phyloP scores from a whole-genome alignment of 371 early-diverging fungal genomes.

The Haplosporangium sp. region DNA sequence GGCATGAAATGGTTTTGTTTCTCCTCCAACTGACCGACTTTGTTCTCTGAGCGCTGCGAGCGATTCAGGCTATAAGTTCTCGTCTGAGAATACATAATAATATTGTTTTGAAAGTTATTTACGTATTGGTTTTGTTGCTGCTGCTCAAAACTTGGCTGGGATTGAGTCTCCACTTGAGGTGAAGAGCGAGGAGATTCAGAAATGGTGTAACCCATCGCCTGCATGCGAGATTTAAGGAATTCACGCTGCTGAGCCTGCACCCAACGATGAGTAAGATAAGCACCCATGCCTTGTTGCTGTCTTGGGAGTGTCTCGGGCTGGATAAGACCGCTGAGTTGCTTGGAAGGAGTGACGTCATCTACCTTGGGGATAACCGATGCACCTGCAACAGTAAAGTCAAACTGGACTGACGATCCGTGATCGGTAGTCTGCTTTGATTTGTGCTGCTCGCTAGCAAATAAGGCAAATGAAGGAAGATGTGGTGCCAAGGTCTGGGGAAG shows the following conservation, averaged over 20 bases:
- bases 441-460: constrained; percentile 38
- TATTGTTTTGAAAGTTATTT: constrained; percentile 41
- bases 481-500: constrained; percentile 15
- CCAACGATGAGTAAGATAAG: constrained; percentile 50
- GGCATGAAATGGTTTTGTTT: constrained; percentile 25
- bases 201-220: constrained; percentile 29
- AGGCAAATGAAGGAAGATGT: constrained; percentile 33
- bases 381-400: constrained; percentile 33
- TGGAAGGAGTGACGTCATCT: constrained; percentile 4
- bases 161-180: constrained; percentile 1
- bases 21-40: constrained; percentile 2
- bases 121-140: constrained; percentile 22
- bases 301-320: constrained; percentile 36
- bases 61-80: constrained; percentile 16
- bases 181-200: constrained; percentile 9
- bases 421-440: constrained; percentile 6
- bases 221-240: constrained; percentile 39
- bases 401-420: constrained; percentile 16
- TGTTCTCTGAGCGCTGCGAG: constrained; percentile 7
- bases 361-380: constrained; percentile 21
- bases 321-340: constrained; percentile 26
- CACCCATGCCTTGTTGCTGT: constrained; percentile 55
- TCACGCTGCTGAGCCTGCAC: constrained; percentile 52
- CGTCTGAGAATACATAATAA: constrained; percentile 24
- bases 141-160: constrained; percentile 13